Conservation (phyloP, 257 asterid genomes). For the Solanum appendiculatum region DNA sequence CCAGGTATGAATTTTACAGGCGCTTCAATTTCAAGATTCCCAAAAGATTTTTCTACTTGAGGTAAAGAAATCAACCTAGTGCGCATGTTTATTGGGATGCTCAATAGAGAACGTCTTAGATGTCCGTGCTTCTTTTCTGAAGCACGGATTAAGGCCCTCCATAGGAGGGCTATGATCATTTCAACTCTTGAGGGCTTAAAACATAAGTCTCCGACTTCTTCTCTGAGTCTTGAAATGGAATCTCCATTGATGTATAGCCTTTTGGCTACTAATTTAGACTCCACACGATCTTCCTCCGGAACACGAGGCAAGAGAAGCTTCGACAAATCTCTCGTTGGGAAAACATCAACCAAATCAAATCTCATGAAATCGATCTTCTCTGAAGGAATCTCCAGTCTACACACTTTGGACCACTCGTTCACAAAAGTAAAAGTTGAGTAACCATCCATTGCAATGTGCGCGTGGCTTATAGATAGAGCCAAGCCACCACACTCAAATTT, state of each 20-base stretch:
- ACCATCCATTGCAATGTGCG: background rate
- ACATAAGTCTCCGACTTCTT: background rate
- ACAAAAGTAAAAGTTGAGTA: background rate
- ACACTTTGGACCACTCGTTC: background rate
- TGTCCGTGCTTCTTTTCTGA: background rate
- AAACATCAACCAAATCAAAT: background rate
- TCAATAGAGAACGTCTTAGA: background rate
- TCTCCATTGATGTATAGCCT: background rate
- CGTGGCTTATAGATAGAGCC: background rate
- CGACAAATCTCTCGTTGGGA: background rate
- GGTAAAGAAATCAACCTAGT: background rate
- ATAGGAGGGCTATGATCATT: background rate
- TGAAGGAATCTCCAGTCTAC: background rate
- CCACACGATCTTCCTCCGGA: background rate
- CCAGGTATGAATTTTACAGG: background rate
- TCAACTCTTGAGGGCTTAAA: background rate
- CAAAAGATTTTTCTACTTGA: background rate
- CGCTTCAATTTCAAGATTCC: background rate
- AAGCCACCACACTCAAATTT: background rate
- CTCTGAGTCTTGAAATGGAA: background rate
- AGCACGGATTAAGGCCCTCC: background rate
- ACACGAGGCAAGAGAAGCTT: background rate
- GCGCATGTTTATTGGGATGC: background rate
- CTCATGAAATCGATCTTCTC: background rate
- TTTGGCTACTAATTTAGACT: background rate